phyloP scores from a whole-genome alignment of 345 rosid genomes.

The Corymbia maculata region DNA sequence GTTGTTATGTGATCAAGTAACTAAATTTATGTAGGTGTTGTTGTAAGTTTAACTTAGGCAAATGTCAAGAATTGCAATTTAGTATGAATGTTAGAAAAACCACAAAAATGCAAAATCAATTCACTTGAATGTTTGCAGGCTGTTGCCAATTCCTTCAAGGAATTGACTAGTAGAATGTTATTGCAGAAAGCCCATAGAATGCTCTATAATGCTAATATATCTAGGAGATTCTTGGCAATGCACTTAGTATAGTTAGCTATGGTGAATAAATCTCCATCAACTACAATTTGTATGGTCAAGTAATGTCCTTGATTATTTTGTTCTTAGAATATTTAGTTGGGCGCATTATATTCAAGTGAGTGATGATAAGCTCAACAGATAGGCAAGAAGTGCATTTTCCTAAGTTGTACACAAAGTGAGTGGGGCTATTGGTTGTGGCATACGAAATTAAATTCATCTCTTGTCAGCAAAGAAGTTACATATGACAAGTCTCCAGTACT shows the following conservation, averaged over 20 bases:
- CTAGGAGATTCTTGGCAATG: accelerated
- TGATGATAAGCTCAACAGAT: accelerated
- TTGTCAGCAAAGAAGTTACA: accelerated
- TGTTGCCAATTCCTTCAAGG: background rate
- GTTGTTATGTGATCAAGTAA: background rate
- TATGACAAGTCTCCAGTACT: background rate
- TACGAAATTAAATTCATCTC: background rate
- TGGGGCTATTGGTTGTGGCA: accelerated
- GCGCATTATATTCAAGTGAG: background rate
- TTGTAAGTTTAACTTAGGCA: background rate
- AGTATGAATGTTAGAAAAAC: background rate
- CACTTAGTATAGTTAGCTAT: background rate
- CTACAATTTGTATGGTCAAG: background rate
- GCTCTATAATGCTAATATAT: accelerated
- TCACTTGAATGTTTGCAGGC: background rate
- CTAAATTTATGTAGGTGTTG: background rate
- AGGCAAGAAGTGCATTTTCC: background rate
- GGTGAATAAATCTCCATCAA: background rate
- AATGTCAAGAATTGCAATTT: background rate
- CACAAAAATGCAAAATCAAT: background rate
- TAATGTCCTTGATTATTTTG: background rate
- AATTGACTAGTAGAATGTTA: background rate
- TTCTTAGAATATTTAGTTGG: background rate
- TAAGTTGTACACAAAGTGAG: background rate
- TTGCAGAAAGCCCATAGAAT: background rate